A percentile compares a stretch with the other conserved stretches of the same genome.
phyloP scores from a whole-genome alignment of 768 basidiomycete genomes.

The Gyrodon lividus region DNA sequence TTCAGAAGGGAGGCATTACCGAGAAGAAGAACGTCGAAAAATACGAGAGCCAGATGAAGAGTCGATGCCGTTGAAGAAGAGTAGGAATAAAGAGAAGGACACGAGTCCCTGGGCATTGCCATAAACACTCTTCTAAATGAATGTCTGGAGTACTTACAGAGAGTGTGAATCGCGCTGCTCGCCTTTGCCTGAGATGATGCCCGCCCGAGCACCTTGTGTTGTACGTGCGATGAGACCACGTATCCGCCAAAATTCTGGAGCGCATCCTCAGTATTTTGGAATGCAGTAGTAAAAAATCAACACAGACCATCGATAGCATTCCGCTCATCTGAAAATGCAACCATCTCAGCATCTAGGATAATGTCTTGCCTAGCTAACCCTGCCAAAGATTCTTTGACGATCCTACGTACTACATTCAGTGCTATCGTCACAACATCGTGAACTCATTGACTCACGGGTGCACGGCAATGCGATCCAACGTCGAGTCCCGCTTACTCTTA shows the following conservation, averaged over 20 bases:
- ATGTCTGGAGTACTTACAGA: slow-evolving; percentile 12
- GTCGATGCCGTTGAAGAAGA: slow-evolving; percentile 31
- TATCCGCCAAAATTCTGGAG: slow-evolving; percentile 77
- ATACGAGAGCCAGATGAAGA: slow-evolving; percentile 75
- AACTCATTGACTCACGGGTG: slow-evolving; percentile 39
- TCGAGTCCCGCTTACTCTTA: slow-evolving; percentile 85
- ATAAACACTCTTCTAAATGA: slow-evolving; percentile 1
- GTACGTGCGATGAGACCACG: slow-evolving; percentile 56
- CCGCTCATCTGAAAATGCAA: slow-evolving; percentile 65
- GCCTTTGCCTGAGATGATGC: slow-evolving; percentile 17
- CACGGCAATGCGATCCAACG: slow-evolving; percentile 67
- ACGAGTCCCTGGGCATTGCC: slow-evolving; percentile 32
- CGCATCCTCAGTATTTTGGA: slow-evolving; percentile 3
- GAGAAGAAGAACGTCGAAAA: slow-evolving; percentile 81
- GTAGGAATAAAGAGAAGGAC: slow-evolving; percentile 43
- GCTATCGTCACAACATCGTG: background rate
- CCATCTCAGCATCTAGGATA: slow-evolving; percentile 86
- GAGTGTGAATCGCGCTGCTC: slow-evolving; percentile 21
- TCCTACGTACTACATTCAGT: slow-evolving; percentile 33
- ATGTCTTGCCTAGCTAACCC: slow-evolving; percentile 39
- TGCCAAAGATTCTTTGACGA: slow-evolving; percentile 62
- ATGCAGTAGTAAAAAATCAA: background rate
- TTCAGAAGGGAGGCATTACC: slow-evolving; percentile 59
- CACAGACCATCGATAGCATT: slow-evolving; percentile 66
- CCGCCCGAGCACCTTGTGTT: slow-evolving; percentile 51